Evolutionary conservation across 345 rosid species (phyloP).

Genomic region (Theobroma cacao): DNA sequence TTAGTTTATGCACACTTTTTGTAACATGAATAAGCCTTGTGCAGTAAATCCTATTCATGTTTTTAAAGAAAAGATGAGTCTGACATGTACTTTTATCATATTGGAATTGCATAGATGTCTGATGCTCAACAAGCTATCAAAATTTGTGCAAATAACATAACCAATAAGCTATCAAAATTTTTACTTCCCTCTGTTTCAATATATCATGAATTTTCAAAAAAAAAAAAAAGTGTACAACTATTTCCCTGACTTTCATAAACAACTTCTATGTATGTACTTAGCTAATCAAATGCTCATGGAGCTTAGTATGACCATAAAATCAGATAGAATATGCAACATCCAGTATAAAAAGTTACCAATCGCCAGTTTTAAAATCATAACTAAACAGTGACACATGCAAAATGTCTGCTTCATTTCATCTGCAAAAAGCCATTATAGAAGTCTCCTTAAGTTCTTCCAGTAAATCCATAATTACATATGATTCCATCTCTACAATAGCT

Average conservation of each 20-base stretch:
- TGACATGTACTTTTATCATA: background rate
- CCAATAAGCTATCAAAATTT: too few relatives aligned
- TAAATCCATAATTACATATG: background rate
- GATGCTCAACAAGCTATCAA: background rate
- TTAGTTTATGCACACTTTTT: background rate
- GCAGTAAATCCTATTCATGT: background rate
- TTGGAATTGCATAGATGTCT: background rate
- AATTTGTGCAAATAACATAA: too few relatives aligned
- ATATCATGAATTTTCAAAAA: too few relatives aligned
- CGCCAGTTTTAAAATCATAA: background rate
- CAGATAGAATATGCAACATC: background rate
- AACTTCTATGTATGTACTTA: background rate
- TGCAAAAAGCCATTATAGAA: background rate
- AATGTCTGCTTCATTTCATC: background rate
- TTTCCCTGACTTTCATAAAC: background rate
- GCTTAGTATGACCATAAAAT: background rate
- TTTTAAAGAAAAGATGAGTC: background rate
- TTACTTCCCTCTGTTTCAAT: too few relatives aligned
- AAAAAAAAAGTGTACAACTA: too few relatives aligned
- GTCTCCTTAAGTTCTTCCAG: background rate
- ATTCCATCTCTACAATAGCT: constrained; percentile 3
- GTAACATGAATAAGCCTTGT: background rate
- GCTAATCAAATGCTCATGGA: background rate
- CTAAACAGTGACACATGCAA: background rate
- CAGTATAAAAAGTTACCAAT: background rate